Conservation (phyloP, 345 rosid genomes). For the Acer campestre region DNA sequence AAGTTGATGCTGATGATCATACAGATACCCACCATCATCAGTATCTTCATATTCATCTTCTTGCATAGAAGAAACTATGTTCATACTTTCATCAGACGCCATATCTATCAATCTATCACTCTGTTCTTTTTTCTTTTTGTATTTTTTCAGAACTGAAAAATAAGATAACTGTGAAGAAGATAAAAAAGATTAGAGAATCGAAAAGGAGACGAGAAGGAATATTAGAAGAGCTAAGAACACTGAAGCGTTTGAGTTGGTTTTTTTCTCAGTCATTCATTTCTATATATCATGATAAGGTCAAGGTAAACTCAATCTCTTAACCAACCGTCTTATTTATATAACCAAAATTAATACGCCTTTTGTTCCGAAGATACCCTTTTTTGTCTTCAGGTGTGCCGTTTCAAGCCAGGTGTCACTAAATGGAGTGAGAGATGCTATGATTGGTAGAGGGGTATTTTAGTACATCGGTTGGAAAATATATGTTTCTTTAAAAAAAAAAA, state of each 20-base stretch:
- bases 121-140: not conserved
- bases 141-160: not conserved
- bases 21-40: conserved; percentile 38
- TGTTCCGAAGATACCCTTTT: conserved; percentile 16
- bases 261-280: conserved; percentile 27
- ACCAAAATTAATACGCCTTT: not conserved
- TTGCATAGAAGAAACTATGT: conserved; percentile 31
- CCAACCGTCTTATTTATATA: conserved; percentile 31
- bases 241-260: conserved; percentile 29
- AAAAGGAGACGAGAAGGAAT: not conserved
- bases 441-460: not conserved
- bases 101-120: conserved; percentile 21
- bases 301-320: conserved; percentile 2
- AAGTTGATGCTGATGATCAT: conserved; percentile 36
- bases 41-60: conserved; percentile 49
- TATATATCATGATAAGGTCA: conserved; percentile 19
- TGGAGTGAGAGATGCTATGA: no score
- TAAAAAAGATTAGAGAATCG: not conserved
- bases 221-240: not conserved
- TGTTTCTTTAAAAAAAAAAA: no score
- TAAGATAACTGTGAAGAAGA: not conserved
- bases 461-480: not conserved
- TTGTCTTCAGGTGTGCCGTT: not conserved
- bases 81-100: conserved; percentile 54
- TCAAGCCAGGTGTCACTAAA: conserved; percentile 1